Evolutionary conservation across 805 yeast genomes (phyloP).

Genomic region (Kodamaea lidongshanica): DNA sequence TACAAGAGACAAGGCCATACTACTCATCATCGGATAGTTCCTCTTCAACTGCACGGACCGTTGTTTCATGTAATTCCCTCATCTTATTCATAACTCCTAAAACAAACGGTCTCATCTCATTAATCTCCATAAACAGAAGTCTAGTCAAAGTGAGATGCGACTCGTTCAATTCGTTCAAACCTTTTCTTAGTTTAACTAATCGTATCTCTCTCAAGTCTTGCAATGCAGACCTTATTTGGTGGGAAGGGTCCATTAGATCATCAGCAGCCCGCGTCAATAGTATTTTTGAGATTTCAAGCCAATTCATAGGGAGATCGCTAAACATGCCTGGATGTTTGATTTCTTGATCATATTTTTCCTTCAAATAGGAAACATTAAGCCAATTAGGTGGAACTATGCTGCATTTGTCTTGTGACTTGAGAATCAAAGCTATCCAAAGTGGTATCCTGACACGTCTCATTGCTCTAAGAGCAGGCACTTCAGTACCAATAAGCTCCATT

Average conservation of each 20-base stretch:
- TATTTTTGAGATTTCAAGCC: conserved; percentile 78
- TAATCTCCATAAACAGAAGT: conserved; percentile 75
- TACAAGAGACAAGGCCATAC: not conserved
- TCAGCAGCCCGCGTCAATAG: conserved; percentile 67
- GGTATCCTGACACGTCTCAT: conserved; percentile 69
- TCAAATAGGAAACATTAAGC: conserved; percentile 55
- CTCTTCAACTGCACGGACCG: conserved; percentile 12
- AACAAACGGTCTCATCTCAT: conserved; percentile 80
- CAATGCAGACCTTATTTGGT: conserved; percentile 59
- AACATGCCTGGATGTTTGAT: conserved; percentile 51
- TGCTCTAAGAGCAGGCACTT: conserved; percentile 56
- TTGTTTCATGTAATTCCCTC: conserved; percentile 43
- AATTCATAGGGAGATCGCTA: conserved; percentile 72
- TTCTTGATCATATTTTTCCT: conserved; percentile 62
- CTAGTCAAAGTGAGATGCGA: conserved; percentile 79
- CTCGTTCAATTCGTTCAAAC: conserved; percentile 72
- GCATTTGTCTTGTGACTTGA: conserved; percentile 82
- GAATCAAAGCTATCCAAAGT: conserved; percentile 78
- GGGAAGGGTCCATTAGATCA: conserved; percentile 69
- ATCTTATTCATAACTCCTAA: conserved; percentile 75
- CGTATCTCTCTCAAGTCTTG: conserved; percentile 85
- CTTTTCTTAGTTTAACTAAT: conserved; percentile 72
- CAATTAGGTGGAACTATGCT: conserved; percentile 81
- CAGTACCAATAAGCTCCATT: conserved; percentile 56
- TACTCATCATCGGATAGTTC: conserved; percentile 9